Evolutionary conservation across 805 yeast species (phyloP), one percentile per base, ranked within the genome.

Genomic region (Kurtzmaniella cleridarum): DNA sequence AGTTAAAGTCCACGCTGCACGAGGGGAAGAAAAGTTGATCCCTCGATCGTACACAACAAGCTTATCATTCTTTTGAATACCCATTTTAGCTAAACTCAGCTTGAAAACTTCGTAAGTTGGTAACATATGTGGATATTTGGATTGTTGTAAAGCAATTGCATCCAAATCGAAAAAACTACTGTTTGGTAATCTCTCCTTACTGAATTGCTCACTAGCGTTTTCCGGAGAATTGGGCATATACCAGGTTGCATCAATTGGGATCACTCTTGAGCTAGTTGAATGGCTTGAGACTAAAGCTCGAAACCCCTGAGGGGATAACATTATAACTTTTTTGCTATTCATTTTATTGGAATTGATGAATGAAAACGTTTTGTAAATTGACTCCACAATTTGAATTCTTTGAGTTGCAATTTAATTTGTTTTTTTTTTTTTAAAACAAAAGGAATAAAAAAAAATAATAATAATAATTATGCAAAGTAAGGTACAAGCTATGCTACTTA

Each of bases 181-280:
- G 7, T 75, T 66, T 12, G 81, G 79, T 8, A 84, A 62, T 44
- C 97, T 74, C 38, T 73, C 78, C 17, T 67, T 57, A 32, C 64
- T 60, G 53, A 72, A 81, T 55, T 88, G 87, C 15, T 72, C 66
- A 29, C 57, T 60, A 0, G 83, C 90, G 46, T 76, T 69, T 32
- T 75, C 69, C 9, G 82, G 80, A 30, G 64, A 67, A 52, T 80
- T 82, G 35, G 98, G 96, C 77, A 91, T 73, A 59, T 80, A 88
- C 97, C 98, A 93, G 0, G 97, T 81, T 3, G 95, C 79, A 59
- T 91, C 98, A 15, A 91, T 66, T 1, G 95, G 82, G 9, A 83
- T 54, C 10, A 64, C 61, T 30, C 64, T 39, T n/a, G 52, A 39
- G 3, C 39, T 34, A 9, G 40, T 14, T 12, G 23, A 23, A 6